Base-by-base conservation (phyloP, 768 basidiomycete genomes). In the Pluteus cervinus region DNA sequence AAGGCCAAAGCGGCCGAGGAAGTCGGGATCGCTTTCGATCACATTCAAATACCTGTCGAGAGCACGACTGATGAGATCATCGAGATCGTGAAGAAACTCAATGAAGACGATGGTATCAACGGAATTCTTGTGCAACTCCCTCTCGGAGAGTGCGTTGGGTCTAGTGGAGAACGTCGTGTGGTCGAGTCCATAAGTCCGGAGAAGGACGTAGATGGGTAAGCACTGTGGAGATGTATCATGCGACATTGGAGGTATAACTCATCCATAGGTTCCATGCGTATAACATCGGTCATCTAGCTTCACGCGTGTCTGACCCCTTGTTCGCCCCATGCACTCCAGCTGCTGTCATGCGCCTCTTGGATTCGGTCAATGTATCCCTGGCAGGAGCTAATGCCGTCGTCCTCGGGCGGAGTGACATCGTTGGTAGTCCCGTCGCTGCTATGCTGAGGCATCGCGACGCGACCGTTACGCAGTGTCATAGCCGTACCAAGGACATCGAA, bases 391-490 rank as follows among this genome's bases (percentile, higher is more conserved):
- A 81, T 52, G 81, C 85, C 8, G 93, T 97, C 41, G 91, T 99
- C 16, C 81, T 99, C 29, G 96, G 96, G 43, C 83, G 96, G 47
- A 91, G 87, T 54, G 96, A 99, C 55, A 98, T 99, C 51, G 96
- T 99, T 39, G 96, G 96, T 38, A 94, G 79, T 49, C 96, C 96
- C 20, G 92, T 97, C 34, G 81, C 83, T 24, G 84, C 89, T 23
- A 81, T 99, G 73, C 70, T 99, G 37, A 71, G 90, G 49, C 86
- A 82, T 56, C 77, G 75, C 43, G 86, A 98, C 55, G 93, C 96
- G 2, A 99, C 96, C 15, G 91, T 98, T 44, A 98, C 92, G 15
- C 94, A 97, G 60, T 98, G 94, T 60, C 96, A 99, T 61, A 92
- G 89, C 47, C 75, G 78, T 26, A 93, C 94, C 38, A 77, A 78